A percentile compares a stretch with the other conserved stretches of the same genome.
phyloP scores from a whole-genome alignment of 1,139 yeast genomes.

The Geotrichum histeridarum region DNA sequence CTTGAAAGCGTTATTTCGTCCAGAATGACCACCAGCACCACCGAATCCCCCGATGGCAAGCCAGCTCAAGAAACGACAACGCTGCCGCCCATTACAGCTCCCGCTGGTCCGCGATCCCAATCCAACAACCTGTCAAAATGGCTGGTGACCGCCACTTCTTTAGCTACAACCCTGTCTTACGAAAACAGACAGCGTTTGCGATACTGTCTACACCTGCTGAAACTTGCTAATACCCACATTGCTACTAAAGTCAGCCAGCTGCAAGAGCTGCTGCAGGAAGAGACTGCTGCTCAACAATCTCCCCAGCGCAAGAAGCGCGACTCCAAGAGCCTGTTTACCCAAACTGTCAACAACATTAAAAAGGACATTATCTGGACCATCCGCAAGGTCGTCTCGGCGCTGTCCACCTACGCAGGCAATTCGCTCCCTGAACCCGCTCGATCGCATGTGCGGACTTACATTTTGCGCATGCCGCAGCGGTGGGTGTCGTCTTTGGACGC shows the following conservation, averaged over 20 bases:
- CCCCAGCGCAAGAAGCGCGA: constrained; percentile 25
- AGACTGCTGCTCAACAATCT: constrained; percentile 26
- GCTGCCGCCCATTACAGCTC: neutral
- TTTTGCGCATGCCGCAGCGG: constrained; percentile 66
- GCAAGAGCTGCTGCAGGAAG: constrained; percentile 49
- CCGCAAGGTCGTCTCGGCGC: constrained; percentile 77
- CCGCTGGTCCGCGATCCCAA: neutral
- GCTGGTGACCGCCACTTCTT: constrained; percentile 42
- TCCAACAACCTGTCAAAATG: neutral
- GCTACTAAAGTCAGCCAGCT: constrained; percentile 58
- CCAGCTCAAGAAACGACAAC: neutral
- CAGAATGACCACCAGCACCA: constrained; percentile 4
- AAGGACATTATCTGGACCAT: constrained; percentile 84
- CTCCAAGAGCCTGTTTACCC: constrained; percentile 29
- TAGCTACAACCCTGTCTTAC: constrained; percentile 42
- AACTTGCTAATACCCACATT: constrained; percentile 70
- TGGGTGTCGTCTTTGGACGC: constrained; percentile 59
- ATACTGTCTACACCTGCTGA: constrained; percentile 66
- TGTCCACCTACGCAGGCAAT: constrained; percentile 75
- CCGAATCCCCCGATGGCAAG: neutral
- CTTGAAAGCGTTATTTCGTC: constrained; percentile 53
- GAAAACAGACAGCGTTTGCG: constrained; percentile 69
- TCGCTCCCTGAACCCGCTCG: constrained; percentile 81
- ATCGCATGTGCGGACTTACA: constrained; percentile 71
- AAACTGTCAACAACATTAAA: constrained; percentile 48